Percentiles rank a stretch among this genome's conserved stretches.
phyloP scores from a whole-genome alignment of 2,329 filamentous ascomycete genomes.

The Cytospora leucostoma region DNA sequence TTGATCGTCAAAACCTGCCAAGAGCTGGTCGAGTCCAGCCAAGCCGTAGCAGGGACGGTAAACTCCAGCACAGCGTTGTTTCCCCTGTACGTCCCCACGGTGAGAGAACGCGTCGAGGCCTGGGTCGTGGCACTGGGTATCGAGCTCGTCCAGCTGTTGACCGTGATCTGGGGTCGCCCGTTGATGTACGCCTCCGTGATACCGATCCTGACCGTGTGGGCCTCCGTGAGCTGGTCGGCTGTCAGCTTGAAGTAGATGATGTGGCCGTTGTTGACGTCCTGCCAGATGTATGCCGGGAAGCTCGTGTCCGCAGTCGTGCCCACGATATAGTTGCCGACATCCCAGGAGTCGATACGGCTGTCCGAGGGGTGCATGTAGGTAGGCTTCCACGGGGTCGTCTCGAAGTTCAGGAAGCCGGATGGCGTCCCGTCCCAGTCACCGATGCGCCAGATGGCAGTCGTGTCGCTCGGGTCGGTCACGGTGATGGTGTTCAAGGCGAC shows the following conservation, averaged over 20 bases:
- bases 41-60: slow-evolving; percentile 34
- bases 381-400: slow-evolving; percentile 42
- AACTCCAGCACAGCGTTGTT: slow-evolving; percentile 37
- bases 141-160: slow-evolving; percentile 36
- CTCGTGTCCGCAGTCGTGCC: slow-evolving; percentile 38
- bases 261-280: slow-evolving; percentile 44
- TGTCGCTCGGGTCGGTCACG: slow-evolving; percentile 37
- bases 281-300: slow-evolving; percentile 47
- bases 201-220: slow-evolving; percentile 36
- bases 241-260: slow-evolving; percentile 43
- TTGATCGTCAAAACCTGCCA: slow-evolving; percentile 37
- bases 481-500: slow-evolving; percentile 36
- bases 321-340: slow-evolving; percentile 39
- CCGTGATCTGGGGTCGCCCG: slow-evolving; percentile 36
- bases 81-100: slow-evolving; percentile 38
- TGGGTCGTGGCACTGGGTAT: slow-evolving; percentile 35
- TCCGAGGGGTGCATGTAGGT: slow-evolving; percentile 46
- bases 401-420: slow-evolving; percentile 40
- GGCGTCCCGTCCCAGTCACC: slow-evolving; percentile 42
- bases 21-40: slow-evolving; percentile 33
- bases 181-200: slow-evolving; percentile 38
- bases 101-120: slow-evolving; percentile 37
- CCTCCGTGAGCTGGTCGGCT: slow-evolving; percentile 33
- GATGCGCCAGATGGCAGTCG: slow-evolving; percentile 39
- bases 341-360: slow-evolving; percentile 36